A percentile compares a stretch with the other conserved stretches of the same genome.
Conservation (phyloP, 768 basidiomycete genomes). For the Termitomyces sp. region DNA sequence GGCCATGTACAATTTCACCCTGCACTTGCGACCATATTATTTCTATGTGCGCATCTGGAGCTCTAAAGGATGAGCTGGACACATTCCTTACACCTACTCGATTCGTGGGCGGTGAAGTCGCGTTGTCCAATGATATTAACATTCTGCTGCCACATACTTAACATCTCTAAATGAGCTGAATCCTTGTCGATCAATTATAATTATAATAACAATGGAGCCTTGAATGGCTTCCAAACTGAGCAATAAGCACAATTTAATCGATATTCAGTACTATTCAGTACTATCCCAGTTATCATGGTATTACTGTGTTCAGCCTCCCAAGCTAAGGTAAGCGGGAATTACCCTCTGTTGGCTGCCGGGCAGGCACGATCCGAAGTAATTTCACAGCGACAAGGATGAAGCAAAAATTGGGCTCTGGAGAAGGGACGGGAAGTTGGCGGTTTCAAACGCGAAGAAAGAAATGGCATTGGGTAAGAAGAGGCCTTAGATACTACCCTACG, state of each 20-base stretch:
- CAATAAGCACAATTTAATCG: too few relatives aligned
- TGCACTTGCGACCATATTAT: background rate
- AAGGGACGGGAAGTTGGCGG: too few relatives aligned
- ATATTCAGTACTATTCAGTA: too few relatives aligned
- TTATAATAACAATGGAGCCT: background rate
- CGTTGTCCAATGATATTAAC: background rate
- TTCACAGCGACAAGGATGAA: too few relatives aligned
- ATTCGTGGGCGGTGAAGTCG: background rate
- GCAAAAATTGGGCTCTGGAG: too few relatives aligned
- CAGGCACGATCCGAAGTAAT: too few relatives aligned
- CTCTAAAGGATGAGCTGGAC: background rate
- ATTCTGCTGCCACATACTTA: background rate
- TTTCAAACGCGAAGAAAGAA: too few relatives aligned
- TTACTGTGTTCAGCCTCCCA: too few relatives aligned
- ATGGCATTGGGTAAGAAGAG: background rate
- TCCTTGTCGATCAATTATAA: background rate
- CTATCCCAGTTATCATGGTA: too few relatives aligned
- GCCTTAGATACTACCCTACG: background rate
- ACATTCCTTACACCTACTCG: background rate
- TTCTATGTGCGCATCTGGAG: background rate
- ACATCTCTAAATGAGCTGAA: background rate
- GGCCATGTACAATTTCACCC: background rate
- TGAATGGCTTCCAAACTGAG: background rate
- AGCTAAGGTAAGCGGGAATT: too few relatives aligned
- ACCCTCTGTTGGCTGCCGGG: too few relatives aligned